These are phyloP conservation scores for Aureobasidium subglaciale DNA, from an alignment of 2,329 filamentous ascomycete species.

Conservation along the genomic window DNA sequence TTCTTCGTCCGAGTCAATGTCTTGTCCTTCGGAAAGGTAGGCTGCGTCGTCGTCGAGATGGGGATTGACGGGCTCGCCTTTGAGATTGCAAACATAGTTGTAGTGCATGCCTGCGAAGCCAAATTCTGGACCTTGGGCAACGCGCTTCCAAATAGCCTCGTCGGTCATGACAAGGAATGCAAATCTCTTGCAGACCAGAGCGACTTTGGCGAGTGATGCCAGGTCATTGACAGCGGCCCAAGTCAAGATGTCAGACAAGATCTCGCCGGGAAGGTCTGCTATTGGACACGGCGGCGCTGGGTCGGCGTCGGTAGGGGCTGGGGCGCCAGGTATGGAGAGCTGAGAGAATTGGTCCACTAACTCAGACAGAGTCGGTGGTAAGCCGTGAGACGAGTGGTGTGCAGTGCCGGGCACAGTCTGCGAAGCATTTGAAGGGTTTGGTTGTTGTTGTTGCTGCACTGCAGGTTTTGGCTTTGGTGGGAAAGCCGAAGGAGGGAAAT, in stretches of 20 bases:
- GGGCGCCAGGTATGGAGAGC: slow-evolving; percentile 59
- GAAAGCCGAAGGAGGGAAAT: slow-evolving; percentile 63
- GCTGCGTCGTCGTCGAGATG: slow-evolving; percentile 17
- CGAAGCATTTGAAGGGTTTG: slow-evolving; percentile 44
- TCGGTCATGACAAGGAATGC: slow-evolving; percentile 81
- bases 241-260: slow-evolving; percentile 70
- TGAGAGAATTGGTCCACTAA: slow-evolving; percentile 70
- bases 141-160: slow-evolving; percentile 74
- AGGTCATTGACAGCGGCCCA: slow-evolving; percentile 69
- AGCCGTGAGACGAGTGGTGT: slow-evolving; percentile 50
- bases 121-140: slow-evolving; percentile 63
- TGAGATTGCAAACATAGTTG: slow-evolving; percentile 57
- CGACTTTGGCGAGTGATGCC: slow-evolving; percentile 65
- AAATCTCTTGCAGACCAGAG: slow-evolving; percentile 77
- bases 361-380: slow-evolving; percentile 50
- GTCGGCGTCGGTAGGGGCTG: slow-evolving; percentile 64
- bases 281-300: slow-evolving; percentile 75
- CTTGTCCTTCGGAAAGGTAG: slow-evolving; percentile 1
- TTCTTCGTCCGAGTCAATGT: background rate
- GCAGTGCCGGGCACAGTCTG: slow-evolving; percentile 47
- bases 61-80: slow-evolving; percentile 37
- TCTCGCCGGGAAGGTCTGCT: slow-evolving; percentile 69
- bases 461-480: slow-evolving; percentile 38
- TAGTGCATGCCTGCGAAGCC: slow-evolving; percentile 83
- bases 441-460: slow-evolving; percentile 20